Conservation (phyloP, 257 asterid species). For the Asclepias syriaca region DNA sequence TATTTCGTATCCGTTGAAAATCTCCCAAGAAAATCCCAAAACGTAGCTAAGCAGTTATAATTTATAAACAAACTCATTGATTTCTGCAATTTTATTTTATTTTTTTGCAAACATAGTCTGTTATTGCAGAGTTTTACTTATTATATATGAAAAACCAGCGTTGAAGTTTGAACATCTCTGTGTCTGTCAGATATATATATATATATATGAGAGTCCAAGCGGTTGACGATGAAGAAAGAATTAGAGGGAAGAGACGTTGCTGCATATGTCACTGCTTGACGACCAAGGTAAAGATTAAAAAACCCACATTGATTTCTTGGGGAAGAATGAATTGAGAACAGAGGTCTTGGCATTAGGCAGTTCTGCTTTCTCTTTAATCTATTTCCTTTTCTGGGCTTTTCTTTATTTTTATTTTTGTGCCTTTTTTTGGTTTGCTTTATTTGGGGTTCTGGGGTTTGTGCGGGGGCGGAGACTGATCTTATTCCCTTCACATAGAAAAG, state of each 20-base stretch:
- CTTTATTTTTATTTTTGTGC: neutral
- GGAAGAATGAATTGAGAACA: neutral
- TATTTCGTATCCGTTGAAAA: neutral
- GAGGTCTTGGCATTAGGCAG: too few species aligned
- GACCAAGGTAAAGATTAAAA: neutral
- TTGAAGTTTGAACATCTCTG: neutral
- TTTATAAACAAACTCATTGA: neutral
- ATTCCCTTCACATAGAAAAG: neutral
- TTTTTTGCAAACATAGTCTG: neutral
- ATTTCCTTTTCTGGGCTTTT: neutral
- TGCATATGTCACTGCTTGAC: neutral
- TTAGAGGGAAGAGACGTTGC: neutral
- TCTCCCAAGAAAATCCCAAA: neutral
- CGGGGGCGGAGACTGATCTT: neutral
- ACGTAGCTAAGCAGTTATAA: neutral
- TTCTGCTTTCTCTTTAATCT: neutral
- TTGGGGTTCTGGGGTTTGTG: neutral
- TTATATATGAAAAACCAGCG: neutral
- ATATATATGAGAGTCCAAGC: neutral
- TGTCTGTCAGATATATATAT: neutral
- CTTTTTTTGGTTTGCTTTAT: neutral
- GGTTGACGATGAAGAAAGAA: neutral
- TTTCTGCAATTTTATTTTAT: neutral
- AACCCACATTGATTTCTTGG: neutral
- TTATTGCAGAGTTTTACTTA: neutral